A percentile compares a stretch with the other conserved stretches of the same genome.
phyloP scores from a whole-genome alignment of 1,139 yeast species.

The Candida tropicalis region DNA sequence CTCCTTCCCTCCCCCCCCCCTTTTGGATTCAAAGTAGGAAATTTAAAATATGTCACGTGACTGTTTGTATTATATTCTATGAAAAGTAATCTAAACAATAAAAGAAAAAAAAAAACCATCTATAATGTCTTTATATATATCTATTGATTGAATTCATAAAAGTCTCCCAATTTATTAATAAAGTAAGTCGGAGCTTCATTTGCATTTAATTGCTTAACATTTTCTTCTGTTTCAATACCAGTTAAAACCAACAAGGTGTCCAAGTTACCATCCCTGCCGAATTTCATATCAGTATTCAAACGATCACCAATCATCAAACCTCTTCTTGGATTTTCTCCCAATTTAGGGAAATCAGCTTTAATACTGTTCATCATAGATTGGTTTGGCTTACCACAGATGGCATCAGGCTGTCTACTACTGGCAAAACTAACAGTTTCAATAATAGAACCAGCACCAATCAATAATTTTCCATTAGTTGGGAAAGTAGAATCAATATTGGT shows the following conservation, averaged over 20 bases:
- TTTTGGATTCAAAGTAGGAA: too few relatives aligned
- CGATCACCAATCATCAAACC: conserved; percentile 97
- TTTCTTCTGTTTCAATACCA: conserved; percentile 81
- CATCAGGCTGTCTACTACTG: conserved; percentile 67
- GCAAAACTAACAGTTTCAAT: conserved; percentile 79
- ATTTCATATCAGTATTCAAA: conserved; percentile 90
- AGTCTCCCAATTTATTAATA: conserved; percentile 75
- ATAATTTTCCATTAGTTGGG: conserved; percentile 81
- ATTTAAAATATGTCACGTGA: background rate
- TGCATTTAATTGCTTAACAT: conserved; percentile 45
- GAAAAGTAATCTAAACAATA: too few relatives aligned
- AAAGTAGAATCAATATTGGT: conserved; percentile 96
- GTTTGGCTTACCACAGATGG: conserved; percentile 88
- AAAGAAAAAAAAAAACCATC: too few relatives aligned
- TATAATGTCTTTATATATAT: background rate
- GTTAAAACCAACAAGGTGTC: conserved; percentile 83
- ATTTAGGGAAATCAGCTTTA: conserved; percentile 59
- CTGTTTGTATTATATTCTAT: too few relatives aligned
- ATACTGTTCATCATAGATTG: conserved; percentile 90
- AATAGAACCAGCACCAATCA: conserved; percentile 95
- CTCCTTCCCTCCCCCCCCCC: background rate
- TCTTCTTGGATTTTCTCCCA: conserved; percentile 54
- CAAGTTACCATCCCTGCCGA: conserved; percentile 85
- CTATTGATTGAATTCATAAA: conserved; percentile 51
- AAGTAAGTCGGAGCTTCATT: conserved; percentile 65